Evolutionary conservation across 2,329 filamentous ascomycete species (phyloP).

Genomic region (Aspergillus puulaauensis): DNA sequence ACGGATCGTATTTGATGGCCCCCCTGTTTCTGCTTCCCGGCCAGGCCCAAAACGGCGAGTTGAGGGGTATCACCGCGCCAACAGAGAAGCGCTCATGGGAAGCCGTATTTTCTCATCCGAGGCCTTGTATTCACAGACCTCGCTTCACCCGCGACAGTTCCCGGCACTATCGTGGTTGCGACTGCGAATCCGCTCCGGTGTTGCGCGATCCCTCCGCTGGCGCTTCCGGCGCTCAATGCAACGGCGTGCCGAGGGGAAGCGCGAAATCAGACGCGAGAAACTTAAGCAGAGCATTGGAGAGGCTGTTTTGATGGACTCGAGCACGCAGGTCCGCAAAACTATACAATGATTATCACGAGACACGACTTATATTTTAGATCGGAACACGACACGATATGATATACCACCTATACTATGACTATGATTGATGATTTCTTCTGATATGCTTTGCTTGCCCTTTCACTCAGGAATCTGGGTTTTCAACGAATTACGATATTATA

Average conservation of each 20-base stretch:
- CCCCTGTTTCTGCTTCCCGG: slow-evolving; percentile 33
- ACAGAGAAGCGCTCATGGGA: slow-evolving; percentile 31
- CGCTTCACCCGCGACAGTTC: slow-evolving; percentile 30
- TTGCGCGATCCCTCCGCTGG: slow-evolving; percentile 50
- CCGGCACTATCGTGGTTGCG: slow-evolving; percentile 42
- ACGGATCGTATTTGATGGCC: slow-evolving; percentile 44
- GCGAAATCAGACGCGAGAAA: slow-evolving; percentile 53
- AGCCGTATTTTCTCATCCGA: slow-evolving; percentile 26
- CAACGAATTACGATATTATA: slow-evolving; percentile 2
- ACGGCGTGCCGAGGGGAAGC: slow-evolving; percentile 45
- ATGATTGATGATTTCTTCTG: not conserved
- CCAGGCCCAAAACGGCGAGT: slow-evolving; percentile 29
- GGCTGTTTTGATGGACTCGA: slow-evolving; percentile 20
- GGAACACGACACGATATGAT: not conserved
- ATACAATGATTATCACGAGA: slow-evolving; percentile 12
- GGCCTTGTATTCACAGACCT: slow-evolving; percentile 31
- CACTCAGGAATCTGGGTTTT: not conserved
- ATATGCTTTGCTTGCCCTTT: not conserved
- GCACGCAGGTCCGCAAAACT: slow-evolving; percentile 15
- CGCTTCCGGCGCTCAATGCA: slow-evolving; percentile 46
- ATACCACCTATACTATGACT: not conserved
- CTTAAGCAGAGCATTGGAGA: slow-evolving; percentile 53
- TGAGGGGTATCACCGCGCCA: slow-evolving; percentile 27
- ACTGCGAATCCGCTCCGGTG: slow-evolving; percentile 52
- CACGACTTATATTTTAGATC: slow-evolving; percentile 11